Conservation (phyloP, 768 basidiomycete genomes). For the Phanerochaete carnosa region DNA sequence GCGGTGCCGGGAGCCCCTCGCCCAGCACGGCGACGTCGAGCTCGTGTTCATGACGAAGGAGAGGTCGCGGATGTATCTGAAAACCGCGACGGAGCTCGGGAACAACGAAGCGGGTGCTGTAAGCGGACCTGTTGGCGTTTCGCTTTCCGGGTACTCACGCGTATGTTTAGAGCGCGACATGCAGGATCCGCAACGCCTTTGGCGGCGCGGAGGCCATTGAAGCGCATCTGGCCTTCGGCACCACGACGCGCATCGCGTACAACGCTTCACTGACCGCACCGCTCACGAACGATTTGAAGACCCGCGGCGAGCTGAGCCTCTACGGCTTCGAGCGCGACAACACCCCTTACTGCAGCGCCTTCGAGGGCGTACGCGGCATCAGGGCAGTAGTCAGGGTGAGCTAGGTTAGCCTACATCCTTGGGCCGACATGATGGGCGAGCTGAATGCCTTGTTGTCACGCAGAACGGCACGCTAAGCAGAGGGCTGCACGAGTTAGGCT, state of each 20-base stretch:
- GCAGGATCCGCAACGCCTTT: conserved; percentile 81
- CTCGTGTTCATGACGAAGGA: conserved; percentile 78
- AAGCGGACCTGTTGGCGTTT: conserved; percentile 30
- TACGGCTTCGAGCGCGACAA: conserved; percentile 82
- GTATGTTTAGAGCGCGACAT: conserved; percentile 62
- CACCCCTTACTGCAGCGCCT: conserved; percentile 69
- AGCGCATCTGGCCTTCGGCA: conserved; percentile 79
- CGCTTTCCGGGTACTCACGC: not conserved
- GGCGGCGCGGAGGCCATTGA: conserved; percentile 90
- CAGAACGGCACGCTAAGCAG: conserved; percentile 17
- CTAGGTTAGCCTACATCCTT: conserved; percentile 40
- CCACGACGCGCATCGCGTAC: conserved; percentile 82
- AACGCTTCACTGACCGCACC: conserved; percentile 66
- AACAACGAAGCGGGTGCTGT: conserved; percentile 94
- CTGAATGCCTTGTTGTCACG: conserved; percentile 13
- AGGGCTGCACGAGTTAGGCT: conserved; percentile 75
- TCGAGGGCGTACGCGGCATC: conserved; percentile 60
- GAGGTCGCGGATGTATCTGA: conserved; percentile 70
- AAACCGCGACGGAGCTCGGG: conserved; percentile 87
- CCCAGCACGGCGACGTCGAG: conserved; percentile 65
- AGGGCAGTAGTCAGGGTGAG: conserved; percentile 76
- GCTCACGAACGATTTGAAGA: conserved; percentile 55
- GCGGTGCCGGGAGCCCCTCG: conserved; percentile 48
- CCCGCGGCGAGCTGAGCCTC: conserved; percentile 65
- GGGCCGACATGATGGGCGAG: conserved; percentile 6